Conservation (phyloP, 768 basidiomycete genomes). For the Sarcodon sp. region DNA sequence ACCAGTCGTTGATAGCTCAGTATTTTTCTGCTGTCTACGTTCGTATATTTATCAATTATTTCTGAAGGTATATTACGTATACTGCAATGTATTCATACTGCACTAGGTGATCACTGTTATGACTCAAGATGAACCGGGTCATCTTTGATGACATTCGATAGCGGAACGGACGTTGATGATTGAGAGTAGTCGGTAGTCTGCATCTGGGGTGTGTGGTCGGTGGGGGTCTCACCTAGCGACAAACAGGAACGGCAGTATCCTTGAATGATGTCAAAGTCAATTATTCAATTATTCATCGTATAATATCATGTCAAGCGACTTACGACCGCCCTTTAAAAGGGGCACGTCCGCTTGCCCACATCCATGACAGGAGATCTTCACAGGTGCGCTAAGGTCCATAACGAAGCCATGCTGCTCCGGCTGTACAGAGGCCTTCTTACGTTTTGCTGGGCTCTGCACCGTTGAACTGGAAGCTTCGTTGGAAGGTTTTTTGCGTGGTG, state of each 20-base stretch:
- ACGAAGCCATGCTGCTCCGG: too few species aligned
- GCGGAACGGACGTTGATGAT: too few species aligned
- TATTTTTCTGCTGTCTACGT: neutral
- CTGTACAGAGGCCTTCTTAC: too few species aligned
- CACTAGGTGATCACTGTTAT: too few species aligned
- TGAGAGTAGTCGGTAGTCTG: neutral
- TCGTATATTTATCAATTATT: constrained; percentile 1
- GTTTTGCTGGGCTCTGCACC: too few species aligned
- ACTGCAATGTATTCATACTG: too few species aligned
- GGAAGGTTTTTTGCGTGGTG: constrained; percentile 16
- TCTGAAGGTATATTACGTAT: neutral
- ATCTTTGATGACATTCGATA: too few species aligned
- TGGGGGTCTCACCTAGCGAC: constrained; percentile 32
- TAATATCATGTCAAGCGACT: constrained; percentile 16
- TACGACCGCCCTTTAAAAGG: constrained; percentile 64
- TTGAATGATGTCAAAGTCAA: constrained; percentile 12
- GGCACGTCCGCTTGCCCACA: constrained; percentile 64
- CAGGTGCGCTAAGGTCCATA: constrained; percentile 15
- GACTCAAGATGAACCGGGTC: too few species aligned
- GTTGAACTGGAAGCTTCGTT: neutral
- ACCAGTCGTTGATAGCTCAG: constrained; percentile 2
- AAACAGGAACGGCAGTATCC: constrained; percentile 63
- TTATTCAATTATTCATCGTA: too few species aligned
- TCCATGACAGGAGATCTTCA: constrained; percentile 38
- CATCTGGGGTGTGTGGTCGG: constrained; percentile 15